Base-by-base conservation (phyloP, 2,329 filamentous ascomycete genomes). In the Moelleriella libera region DNA sequence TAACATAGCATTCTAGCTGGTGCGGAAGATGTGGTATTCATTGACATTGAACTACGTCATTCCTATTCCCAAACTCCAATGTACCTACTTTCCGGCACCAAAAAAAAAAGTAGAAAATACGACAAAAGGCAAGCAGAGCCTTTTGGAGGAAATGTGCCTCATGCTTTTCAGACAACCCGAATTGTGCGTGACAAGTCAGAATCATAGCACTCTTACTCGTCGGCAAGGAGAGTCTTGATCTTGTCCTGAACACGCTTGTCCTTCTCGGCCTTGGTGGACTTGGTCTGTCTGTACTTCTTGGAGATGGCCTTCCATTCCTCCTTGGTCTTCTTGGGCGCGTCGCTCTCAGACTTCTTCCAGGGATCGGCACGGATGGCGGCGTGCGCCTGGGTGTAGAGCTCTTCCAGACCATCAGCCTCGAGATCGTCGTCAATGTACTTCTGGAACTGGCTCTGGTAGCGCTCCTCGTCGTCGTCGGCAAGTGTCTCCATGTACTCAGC, bases 401-500 rank as follows among this genome's bases (percentile, higher is more conserved):
- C 92, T 86, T 98, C 92, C 51, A 98, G 80, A 62, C 85, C 88
- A 63, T 96, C 92, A 55, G 92, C 89, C 77, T 97, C 90, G 57
- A 98, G 71, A 62, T 95, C 92, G 66, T 94, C 88, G 57, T 98
- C 90, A 60, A 95, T 85, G 81, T 98, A 98, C 74, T 92, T 84
- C 70, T 82, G 77, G 85, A 98, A 98, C 79, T 98, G 92, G 62
- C 80, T 82, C 80, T 90, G 90, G 87, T 88, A 98, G 68, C 92
- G 89, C 82, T 98, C 92, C 85, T 98, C 92, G 67, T 98, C 92
- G 68, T 98, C 92, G 64, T 98, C 92, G 73, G 92, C 92, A 57
- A 98, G 86, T 51, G 85, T 92, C 84, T 98, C 92, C 92, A 98
- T 98, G 83, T 98, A 98, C 82, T 98, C 92, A 60, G 90, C 89